Evolutionary conservation across 169 alveolate genomes (phyloP).

Genomic region (Cryptosporidium ryanae): DNA sequence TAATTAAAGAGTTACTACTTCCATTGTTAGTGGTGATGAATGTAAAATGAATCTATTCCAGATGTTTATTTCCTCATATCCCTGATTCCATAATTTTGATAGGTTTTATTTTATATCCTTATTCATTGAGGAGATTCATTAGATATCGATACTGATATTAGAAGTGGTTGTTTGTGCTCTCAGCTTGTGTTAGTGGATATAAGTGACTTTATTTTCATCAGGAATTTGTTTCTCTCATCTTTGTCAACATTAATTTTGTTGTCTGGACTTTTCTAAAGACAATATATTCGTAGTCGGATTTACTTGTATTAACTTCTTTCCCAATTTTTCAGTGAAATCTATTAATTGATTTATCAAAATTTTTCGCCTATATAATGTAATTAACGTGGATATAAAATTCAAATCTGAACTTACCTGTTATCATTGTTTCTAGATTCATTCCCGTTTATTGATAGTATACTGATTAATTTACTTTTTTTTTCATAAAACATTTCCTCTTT

Average conservation of each 20-base stretch:
- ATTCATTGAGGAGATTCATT: too few relatives aligned
- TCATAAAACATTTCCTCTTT: slow-evolving; percentile 10
- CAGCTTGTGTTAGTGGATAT: too few relatives aligned
- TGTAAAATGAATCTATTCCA: too few relatives aligned
- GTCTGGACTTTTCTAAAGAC: slow-evolving; percentile 22
- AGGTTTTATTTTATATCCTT: too few relatives aligned
- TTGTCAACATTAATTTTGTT: not conserved
- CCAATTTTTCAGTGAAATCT: slow-evolving; percentile 46
- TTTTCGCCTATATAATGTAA: not conserved
- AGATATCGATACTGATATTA: too few relatives aligned
- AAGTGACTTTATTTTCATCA: too few relatives aligned
- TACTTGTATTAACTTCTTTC: slow-evolving; percentile 32
- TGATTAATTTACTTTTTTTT: slow-evolving; percentile 1
- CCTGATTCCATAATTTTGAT: too few relatives aligned
- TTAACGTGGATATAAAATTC: not conserved
- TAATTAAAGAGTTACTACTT: not conserved
- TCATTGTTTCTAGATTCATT: not conserved
- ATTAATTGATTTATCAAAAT: slow-evolving; percentile 10
- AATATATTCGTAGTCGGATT: slow-evolving; percentile 33
- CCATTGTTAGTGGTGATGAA: too few relatives aligned
- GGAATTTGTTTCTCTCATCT: not conserved
- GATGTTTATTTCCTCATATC: too few relatives aligned
- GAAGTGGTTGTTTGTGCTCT: too few relatives aligned
- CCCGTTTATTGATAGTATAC: not conserved
- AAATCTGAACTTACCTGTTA: not conserved